phyloP scores from a whole-genome alignment of 2,329 filamentous ascomycete species.

The Amylocarpus encephaloides region DNA sequence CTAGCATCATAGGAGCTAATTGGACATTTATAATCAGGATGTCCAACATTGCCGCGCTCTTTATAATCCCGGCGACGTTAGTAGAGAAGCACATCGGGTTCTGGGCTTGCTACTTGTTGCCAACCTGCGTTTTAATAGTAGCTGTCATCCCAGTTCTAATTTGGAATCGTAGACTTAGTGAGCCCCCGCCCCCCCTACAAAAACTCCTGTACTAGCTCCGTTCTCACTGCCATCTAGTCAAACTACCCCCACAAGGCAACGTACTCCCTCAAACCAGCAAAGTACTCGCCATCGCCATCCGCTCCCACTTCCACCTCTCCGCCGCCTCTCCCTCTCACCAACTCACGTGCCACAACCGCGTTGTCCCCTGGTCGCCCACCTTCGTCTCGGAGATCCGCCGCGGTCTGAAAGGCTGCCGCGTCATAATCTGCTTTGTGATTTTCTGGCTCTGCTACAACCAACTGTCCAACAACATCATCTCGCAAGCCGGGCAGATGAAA shows the following conservation, averaged over 20 bases:
- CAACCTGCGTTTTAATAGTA: neutral
- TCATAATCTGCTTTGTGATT: conserved; percentile 61
- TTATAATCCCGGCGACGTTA: conserved; percentile 37
- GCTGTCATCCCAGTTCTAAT: no score
- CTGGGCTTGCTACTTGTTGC: conserved; percentile 26
- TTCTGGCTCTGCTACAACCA: conserved; percentile 50
- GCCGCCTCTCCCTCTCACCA: conserved; percentile 54
- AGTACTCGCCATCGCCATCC: neutral
- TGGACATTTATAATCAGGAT: conserved; percentile 41
- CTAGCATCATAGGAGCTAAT: conserved; percentile 38
- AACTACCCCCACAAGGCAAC: neutral
- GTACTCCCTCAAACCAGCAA: neutral
- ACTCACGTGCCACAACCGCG: conserved; percentile 35
- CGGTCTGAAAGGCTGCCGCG: conserved; percentile 44
- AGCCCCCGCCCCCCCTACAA: no score
- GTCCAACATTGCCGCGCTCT: conserved; percentile 55
- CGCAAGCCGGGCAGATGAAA: conserved; percentile 49
- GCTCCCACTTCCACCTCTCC: conserved; percentile 30
- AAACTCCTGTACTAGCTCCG: no score
- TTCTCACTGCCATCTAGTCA: no score
- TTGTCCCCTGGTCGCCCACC: conserved; percentile 50
- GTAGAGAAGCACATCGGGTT: conserved; percentile 36
- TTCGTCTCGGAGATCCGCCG: conserved; percentile 59
- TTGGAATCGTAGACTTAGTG: no score
- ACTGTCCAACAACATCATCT: conserved; percentile 55